phyloP scores from a whole-genome alignment of 495 filamentous ascomycete species.

The Durotheca rogersii region DNA sequence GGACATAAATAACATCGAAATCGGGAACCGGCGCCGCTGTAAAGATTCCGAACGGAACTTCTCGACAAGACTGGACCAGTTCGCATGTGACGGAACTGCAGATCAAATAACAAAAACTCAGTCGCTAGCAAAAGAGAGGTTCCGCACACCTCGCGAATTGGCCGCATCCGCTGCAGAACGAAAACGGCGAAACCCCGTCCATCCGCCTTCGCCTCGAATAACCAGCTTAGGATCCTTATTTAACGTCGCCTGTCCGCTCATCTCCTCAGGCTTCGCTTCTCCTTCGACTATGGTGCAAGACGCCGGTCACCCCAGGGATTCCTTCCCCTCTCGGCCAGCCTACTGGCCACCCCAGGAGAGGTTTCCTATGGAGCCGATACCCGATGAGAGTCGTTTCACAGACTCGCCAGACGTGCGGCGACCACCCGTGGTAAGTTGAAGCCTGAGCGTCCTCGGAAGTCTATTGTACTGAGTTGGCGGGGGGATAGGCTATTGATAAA shows the following conservation, averaged over 20 bases:
- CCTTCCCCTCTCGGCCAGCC: constrained; percentile 21
- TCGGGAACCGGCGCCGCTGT: constrained; percentile 25
- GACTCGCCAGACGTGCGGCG: constrained; percentile 25
- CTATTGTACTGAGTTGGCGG: constrained; percentile 12
- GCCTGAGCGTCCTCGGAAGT: neutral
- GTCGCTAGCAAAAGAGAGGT: too few relatives aligned
- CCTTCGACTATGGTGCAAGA: constrained; percentile 38
- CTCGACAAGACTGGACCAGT: constrained; percentile 2
- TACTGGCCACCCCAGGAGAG: constrained; percentile 20
- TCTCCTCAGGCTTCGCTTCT: too few relatives aligned
- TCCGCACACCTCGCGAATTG: constrained; percentile 12
- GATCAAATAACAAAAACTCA: too few relatives aligned
- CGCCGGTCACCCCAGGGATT: constrained; percentile 16
- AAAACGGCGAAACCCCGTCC: constrained; percentile 10
- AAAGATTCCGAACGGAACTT: constrained; percentile 9
- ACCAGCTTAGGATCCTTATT: neutral
- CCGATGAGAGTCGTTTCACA: constrained; percentile 24
- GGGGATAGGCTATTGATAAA: constrained; percentile 38
- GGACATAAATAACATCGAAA: constrained; percentile 18
- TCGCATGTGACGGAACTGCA: constrained; percentile 30
- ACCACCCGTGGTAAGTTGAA: constrained; percentile 25
- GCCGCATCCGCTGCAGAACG: neutral
- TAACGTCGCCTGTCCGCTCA: neutral
- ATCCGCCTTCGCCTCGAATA: constrained; percentile 1
- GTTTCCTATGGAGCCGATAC: constrained; percentile 20